phyloP scores from a whole-genome alignment of 2,329 filamentous ascomycete species.

The Xylariaceae sp. region DNA sequence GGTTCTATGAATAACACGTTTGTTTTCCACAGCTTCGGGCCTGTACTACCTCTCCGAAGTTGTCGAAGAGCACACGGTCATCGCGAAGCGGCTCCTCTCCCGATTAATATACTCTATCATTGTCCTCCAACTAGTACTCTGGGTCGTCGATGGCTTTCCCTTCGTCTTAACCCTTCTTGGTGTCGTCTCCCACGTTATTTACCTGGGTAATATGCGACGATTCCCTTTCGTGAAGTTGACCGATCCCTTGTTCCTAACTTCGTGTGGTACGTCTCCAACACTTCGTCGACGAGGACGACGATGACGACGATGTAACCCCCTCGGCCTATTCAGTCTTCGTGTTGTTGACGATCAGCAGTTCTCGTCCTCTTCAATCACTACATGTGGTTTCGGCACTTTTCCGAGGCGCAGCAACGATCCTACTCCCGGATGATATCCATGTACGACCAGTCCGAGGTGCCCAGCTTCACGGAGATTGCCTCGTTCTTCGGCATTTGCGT shows the following conservation, averaged over 20 bases:
- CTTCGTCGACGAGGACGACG: neutral
- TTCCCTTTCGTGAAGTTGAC: slow-evolving; percentile 76
- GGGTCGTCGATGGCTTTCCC: slow-evolving; percentile 80
- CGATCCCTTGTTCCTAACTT: slow-evolving; percentile 79
- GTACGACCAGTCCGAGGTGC: slow-evolving; percentile 60
- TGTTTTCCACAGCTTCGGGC: slow-evolving; percentile 64
- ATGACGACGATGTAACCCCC: neutral
- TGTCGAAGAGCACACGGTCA: slow-evolving; percentile 93
- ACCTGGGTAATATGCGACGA: slow-evolving; percentile 75
- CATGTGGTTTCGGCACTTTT: slow-evolving; percentile 94
- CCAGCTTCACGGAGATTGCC: slow-evolving; percentile 88
- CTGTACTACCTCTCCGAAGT: slow-evolving; percentile 98
- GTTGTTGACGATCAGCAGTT: slow-evolving; percentile 41
- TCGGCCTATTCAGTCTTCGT: neutral
- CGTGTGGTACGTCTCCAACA: slow-evolving; percentile 58
- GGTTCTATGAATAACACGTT: slow-evolving; percentile 17
- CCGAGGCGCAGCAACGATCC: slow-evolving; percentile 51
- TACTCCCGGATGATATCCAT: slow-evolving; percentile 54
- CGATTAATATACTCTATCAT: slow-evolving; percentile 82
- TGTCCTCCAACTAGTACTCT: slow-evolving; percentile 65
- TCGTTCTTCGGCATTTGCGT: slow-evolving; percentile 95
- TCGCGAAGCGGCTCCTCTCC: slow-evolving; percentile 80
- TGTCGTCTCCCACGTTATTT: slow-evolving; percentile 75
- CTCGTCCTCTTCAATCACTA: slow-evolving; percentile 89
- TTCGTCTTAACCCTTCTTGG: slow-evolving; percentile 67